Base-by-base conservation (phyloP, 2,329 filamentous ascomycete genomes). In the Fusarium abutilonis region DNA sequence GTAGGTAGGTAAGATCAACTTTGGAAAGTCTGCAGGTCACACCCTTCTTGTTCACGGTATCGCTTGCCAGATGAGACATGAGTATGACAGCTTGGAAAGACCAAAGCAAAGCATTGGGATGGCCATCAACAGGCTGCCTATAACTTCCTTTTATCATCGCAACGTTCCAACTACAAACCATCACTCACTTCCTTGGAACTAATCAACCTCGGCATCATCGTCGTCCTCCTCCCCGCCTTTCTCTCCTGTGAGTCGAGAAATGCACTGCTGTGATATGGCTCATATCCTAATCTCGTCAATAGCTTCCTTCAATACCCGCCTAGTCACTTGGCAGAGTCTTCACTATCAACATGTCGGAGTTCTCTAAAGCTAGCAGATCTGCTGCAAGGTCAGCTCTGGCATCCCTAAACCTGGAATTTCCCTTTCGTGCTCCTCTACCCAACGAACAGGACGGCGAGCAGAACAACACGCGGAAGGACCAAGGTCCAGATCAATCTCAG, bases 321-420 rank as follows among this genome's bases (percentile, higher is more conserved):
- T 41, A 41, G 6, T 3, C 29, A 40, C 21, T 29, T 28, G 26
- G 35, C 4, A 29, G 46, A 52, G 13, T 26, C 11, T 44, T 46
- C n/a, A 41, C 9, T 15, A 38, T 40, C 15, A 29, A 40, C 19
- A 56, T 56, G 53, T 35, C 52, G 15, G 47, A 45, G 9, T 7
- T 17, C 19, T 41, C 52, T 6, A 40, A 40, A 17, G 35, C 40
- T 17, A 56, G 23, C 9, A 17, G 10, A 26, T 29, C 38, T 13
- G 43, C 11, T 41, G 50, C n/a, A 9, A 11, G 41, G 39, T 31
- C 42, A 14, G 34, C 31, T 4, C n/a, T 50, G n/a, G 34, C 29
- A 4, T 36, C 52, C 13, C 28, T 40, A 21, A 32, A 48, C 9
- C n/a, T 44, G n/a, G 35, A 54, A 19, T 14, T 14, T 19, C 17